Evolutionary conservation across 2,329 filamentous ascomycete genomes (phyloP).

Genomic region (Verticillium nubilum): DNA sequence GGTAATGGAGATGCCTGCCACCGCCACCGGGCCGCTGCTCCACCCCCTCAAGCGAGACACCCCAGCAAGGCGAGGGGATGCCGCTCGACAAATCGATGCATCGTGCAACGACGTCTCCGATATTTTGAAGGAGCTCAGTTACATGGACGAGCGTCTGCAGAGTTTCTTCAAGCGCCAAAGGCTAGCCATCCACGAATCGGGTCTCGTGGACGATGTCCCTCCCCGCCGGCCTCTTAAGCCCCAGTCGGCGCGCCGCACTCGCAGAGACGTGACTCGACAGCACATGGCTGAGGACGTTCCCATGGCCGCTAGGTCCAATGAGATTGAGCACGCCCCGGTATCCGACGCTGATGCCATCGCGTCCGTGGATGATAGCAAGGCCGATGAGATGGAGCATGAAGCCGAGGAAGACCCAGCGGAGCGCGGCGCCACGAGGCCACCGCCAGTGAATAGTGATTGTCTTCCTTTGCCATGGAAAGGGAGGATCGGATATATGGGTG

Average conservation of each 20-base stretch:
- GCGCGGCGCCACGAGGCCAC: slow-evolving; percentile 47
- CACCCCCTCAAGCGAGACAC: neutral
- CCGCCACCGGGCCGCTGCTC: neutral
- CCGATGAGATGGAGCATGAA: slow-evolving; percentile 9
- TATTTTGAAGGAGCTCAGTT: slow-evolving; percentile 37
- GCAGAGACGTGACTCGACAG: neutral
- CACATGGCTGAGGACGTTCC: slow-evolving; percentile 5
- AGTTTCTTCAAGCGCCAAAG: slow-evolving; percentile 39
- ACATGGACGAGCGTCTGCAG: slow-evolving; percentile 44
- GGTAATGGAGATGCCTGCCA: neutral
- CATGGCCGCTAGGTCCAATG: slow-evolving; percentile 5
- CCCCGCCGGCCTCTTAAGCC: neutral
- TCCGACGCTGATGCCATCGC: slow-evolving; percentile 17
- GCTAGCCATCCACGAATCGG: slow-evolving; percentile 36
- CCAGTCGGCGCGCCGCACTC: neutral
- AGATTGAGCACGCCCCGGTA: slow-evolving; percentile 13
- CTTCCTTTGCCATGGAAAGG: slow-evolving; percentile 89
- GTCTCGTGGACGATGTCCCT: slow-evolving; percentile 13
- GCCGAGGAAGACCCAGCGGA: slow-evolving; percentile 19
- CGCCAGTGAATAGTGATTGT: slow-evolving; percentile 76
- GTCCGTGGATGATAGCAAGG: slow-evolving; percentile 13
- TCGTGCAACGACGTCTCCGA: neutral
- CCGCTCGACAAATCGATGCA: neutral
- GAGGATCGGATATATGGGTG: slow-evolving; percentile 74
- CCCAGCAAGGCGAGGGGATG: neutral